Conservation (phyloP, 257 asterid species). For the Nicotiana noctiflora region DNA sequence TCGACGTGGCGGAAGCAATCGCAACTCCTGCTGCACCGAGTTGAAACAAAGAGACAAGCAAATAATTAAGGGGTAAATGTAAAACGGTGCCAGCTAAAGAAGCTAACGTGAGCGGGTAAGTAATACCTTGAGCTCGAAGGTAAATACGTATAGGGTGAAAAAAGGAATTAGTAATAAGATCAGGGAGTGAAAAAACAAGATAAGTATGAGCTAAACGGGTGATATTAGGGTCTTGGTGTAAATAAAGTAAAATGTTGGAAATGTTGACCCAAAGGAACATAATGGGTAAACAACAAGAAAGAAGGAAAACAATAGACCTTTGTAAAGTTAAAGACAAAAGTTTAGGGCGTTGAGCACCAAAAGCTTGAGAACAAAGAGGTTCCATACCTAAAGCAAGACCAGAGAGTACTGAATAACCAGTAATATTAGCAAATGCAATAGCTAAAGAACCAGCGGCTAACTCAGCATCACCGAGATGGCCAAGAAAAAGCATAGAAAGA, state of each 20-base stretch:
- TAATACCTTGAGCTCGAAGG: constrained; percentile 92
- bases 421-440: constrained; percentile 71
- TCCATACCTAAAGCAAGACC: constrained; percentile 81
- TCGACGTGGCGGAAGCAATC: constrained; percentile 64
- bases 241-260: constrained; percentile 40
- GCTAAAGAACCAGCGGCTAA: constrained; percentile 77
- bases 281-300: constrained; percentile 47
- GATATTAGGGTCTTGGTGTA: constrained; percentile 66
- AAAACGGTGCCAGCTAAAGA: constrained; percentile 47
- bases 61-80: constrained; percentile 49
- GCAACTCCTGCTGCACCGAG: constrained; percentile 82
- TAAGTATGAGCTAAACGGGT: constrained; percentile 51
- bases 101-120: constrained; percentile 59
- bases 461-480: constrained; percentile 56
- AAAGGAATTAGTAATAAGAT: constrained; percentile 58
- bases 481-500: constrained; percentile 66
- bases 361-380: constrained; percentile 79
- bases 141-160: constrained; percentile 71
- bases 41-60: constrained; percentile 38
- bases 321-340: constrained; percentile 63
- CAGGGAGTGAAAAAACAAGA: constrained; percentile 67
- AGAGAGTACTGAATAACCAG: constrained; percentile 60
- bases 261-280: constrained; percentile 63
- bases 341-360: constrained; percentile 58
- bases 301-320: constrained; percentile 50